Percentiles rank a stretch among this genome's conserved stretches.
These are phyloP conservation scores for Sporothrix variecibatus DNA, from an alignment of 2,329 filamentous ascomycete species.

Conservation along the genomic window DNA sequence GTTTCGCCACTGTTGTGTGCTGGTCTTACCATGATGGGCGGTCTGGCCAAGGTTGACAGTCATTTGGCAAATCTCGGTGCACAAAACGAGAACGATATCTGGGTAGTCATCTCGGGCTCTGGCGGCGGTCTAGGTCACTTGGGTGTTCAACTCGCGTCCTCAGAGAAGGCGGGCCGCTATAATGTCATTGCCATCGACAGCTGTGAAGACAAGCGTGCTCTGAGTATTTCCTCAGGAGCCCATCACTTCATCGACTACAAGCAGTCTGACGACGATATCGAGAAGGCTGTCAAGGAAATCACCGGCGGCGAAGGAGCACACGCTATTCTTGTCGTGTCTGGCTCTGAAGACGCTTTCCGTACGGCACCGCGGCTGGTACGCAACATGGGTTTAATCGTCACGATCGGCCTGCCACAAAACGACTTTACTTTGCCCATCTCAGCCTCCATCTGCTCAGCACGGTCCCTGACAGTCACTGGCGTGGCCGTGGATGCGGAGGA, in stretches of 20 bases:
- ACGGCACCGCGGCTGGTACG: neutral
- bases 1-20: constrained; percentile 13
- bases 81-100: neutral
- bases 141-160: neutral
- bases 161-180: neutral
- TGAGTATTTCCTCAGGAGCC: neutral
- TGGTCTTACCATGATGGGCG: constrained; percentile 22
- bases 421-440: constrained; percentile 9
- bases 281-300: neutral
- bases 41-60: constrained; percentile 1
- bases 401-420: neutral
- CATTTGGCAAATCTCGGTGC: neutral
- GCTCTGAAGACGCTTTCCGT: neutral
- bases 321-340: constrained; percentile 8
- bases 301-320: constrained; percentile 11
- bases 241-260: constrained; percentile 10
- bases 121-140: constrained; percentile 8
- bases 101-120: neutral
- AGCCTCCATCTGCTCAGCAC: neutral
- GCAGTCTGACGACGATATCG: neutral
- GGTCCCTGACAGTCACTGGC: neutral
- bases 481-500: neutral
- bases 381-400: constrained; percentile 14
- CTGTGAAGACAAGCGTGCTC: neutral
- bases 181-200: constrained; percentile 3